Base-by-base conservation (phyloP, 257 asterid genomes). In the Asclepias syriaca region DNA sequence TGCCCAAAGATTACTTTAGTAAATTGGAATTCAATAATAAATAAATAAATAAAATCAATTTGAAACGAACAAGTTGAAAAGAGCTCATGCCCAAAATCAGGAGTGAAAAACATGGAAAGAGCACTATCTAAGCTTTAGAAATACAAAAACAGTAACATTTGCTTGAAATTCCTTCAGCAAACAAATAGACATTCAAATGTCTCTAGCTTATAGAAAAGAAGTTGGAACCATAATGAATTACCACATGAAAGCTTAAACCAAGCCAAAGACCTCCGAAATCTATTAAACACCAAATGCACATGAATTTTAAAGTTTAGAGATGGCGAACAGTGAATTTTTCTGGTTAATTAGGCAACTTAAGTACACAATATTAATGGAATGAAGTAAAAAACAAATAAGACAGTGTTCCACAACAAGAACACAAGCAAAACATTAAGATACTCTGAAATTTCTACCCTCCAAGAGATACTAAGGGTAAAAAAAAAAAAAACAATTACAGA, bases 211-310 rank as follows among this genome's bases (percentile, higher is more conserved):
- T 13, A 8, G 8, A 51, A 68, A 3, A 21, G 61, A 68, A 50
- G 16, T 8, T 43, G 27, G 53, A 68, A 24, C 3, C 4, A 22
- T 68, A 68, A 15, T 34, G 37, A 34, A 34, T 69, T 84, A 93
- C 98, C 96, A 94, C 95, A 55, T 94, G 46, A 40, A 40, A 40
- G 45, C 8, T 40, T 40, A 40, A 40, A 40, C 45, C 45, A 4
- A 40, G n/a, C 45, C 45, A 40, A 40, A 40, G 45, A 40, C 45
- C 8, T 40, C 45, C 99, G 29, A 84, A 90, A 48, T 81, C 85
- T 93, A 94, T 75, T 72, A 85, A 40, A 40, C 8, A 8, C 45
- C 45, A 40, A 40, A 6, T 40, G 45, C 45, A 4, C 7, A 40
- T 40, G 45, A 40, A 40, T 40, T 40, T 8, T 40, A 40, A 40